Base-by-base conservation (phyloP, 345 rosid genomes). In the Citrus reticulata region DNA sequence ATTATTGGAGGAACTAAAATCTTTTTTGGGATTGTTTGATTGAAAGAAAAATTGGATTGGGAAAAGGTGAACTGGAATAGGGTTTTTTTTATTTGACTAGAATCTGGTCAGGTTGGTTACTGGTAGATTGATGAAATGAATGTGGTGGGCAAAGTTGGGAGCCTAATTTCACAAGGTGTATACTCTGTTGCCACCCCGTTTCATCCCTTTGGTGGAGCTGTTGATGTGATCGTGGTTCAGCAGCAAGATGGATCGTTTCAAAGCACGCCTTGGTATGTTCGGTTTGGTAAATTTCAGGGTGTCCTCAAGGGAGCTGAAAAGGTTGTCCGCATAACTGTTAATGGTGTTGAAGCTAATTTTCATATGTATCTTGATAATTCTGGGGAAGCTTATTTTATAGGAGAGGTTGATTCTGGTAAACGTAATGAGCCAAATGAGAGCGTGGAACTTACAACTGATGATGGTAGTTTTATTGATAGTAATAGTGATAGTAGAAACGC, bases 121-220 rank as follows among this genome's bases (percentile, higher is more conserved):
- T 49, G 5, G 66, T 72, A 4, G 72, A 51, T 85, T 81, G 75
- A 72, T 65, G 86, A 89, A 81, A 95, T 95, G 98, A 91, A 89
- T 84, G 89, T 95, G 80, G 98, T 95, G 77, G 97, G 97, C 11
- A 95, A 72, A 90, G 90, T 95, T 80, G 93, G 98, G 85, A 93
- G 93, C 79, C 80, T 95, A 70, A 91, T 95, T 37, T 85, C 97
- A 3, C 96, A 93, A 87, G 93, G 97, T 0, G 96, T 93, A 40
- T 90, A 95, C 85, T 91, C 96, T 40, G 97, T 95, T 77, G 97
- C 97, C 30, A 95, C 95, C 80, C 97, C 98, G 1, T 95, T 95
- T 79, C 98, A 95, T 85, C 98, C 97, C 2, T 95, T 95, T 76
- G 98, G 98, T 32, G 98, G 98, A 76, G 98, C 98, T 71, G 91